Conservation (phyloP, 768 basidiomycete species). For the Macrolepiota dolichaula region DNA sequence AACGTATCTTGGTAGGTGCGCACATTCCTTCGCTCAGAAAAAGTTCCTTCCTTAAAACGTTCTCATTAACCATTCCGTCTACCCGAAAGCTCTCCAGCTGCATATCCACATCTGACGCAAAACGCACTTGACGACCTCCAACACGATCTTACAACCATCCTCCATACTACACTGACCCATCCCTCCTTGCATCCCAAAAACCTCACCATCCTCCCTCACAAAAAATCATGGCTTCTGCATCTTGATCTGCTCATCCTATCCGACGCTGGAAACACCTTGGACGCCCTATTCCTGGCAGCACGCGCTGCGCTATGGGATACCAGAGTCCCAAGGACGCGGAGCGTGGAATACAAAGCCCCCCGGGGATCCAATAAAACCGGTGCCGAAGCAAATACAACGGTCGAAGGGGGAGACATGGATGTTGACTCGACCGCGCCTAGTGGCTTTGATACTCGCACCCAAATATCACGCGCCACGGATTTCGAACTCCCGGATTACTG, state of each 20-base stretch:
- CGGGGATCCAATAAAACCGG: slow-evolving; percentile 12
- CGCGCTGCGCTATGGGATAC: slow-evolving; percentile 81
- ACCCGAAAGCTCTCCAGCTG: slow-evolving; percentile 66
- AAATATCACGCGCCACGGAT: slow-evolving; percentile 55
- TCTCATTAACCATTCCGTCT: slow-evolving; percentile 3
- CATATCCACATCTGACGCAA: slow-evolving; percentile 67
- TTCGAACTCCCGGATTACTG: slow-evolving; percentile 87
- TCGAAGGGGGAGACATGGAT: slow-evolving; percentile 47
- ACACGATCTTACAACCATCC: slow-evolving; percentile 60
- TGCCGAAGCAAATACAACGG: neutral
- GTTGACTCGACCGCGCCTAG: slow-evolving; percentile 47
- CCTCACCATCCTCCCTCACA: slow-evolving; percentile 52
- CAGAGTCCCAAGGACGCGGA: slow-evolving; percentile 70
- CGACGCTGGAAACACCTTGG: slow-evolving; percentile 73
- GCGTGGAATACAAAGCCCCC: slow-evolving; percentile 62
- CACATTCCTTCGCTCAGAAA: neutral
- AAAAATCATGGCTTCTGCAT: slow-evolving; percentile 73
- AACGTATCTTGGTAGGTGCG: slow-evolving; percentile 73
- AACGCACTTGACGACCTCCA: slow-evolving; percentile 73
- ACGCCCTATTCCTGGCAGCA: slow-evolving; percentile 77
- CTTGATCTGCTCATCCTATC: slow-evolving; percentile 74
- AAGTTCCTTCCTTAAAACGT: neutral
- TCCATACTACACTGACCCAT: slow-evolving; percentile 66
- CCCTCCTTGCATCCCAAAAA: slow-evolving; percentile 63
- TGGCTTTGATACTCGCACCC: slow-evolving; percentile 54